These are phyloP conservation scores for Lentinula guzmanii DNA, from an alignment of 768 basidiomycete genomes.

Conservation along the genomic window DNA sequence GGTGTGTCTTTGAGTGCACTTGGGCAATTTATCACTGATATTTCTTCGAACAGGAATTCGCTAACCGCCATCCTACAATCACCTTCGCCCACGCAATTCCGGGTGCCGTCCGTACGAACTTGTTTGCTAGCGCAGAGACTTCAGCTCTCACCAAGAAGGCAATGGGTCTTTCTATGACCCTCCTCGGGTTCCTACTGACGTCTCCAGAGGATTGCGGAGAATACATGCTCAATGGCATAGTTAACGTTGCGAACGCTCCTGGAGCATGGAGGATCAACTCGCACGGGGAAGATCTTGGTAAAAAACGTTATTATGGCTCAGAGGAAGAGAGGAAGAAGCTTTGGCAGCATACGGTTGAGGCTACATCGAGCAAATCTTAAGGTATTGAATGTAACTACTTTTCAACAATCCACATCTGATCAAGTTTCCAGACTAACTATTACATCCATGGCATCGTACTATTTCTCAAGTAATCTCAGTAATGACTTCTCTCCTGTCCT, in stretches of 20 bases:
- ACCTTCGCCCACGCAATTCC: constrained; percentile 31
- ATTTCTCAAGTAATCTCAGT: background rate
- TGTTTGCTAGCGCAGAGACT: constrained; percentile 14
- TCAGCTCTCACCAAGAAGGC: constrained; percentile 8
- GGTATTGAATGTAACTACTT: background rate
- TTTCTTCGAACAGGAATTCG: constrained; percentile 20
- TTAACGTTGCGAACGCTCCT: constrained; percentile 6
- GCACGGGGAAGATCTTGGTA: constrained; percentile 16
- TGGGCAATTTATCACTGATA: background rate
- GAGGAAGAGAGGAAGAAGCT: constrained; percentile 8
- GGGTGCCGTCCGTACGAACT: constrained; percentile 26
- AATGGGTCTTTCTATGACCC: constrained; percentile 8
- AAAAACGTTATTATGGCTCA: constrained; percentile 5
- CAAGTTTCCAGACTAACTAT: background rate
- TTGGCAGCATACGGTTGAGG: constrained; percentile 17
- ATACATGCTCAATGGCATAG: constrained; percentile 9
- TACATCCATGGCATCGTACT: background rate
- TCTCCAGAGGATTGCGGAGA: constrained; percentile 14
- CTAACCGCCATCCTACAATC: constrained; percentile 22
- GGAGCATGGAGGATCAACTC: constrained; percentile 13
- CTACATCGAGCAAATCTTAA: background rate
- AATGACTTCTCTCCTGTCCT: background rate
- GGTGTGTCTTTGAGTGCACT: background rate
- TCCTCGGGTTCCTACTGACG: constrained; percentile 4
- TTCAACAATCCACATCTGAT: background rate